Base-by-base conservation (phyloP, 257 asterid species). In the Solanum paucissectum region DNA sequence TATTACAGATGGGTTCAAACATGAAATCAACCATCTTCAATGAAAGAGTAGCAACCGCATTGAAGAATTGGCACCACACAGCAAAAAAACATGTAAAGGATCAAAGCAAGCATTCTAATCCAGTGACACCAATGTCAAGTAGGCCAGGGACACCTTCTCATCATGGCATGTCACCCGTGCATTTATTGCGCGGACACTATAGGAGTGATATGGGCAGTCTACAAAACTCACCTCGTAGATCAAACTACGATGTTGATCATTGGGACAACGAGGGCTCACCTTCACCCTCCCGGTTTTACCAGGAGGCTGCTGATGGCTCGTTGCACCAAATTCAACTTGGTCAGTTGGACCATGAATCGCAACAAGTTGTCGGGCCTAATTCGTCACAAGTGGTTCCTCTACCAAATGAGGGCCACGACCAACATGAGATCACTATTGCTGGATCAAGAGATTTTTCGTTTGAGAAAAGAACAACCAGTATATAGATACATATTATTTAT, bases 21-120 rank as follows among this genome's bases (percentile, higher is more conserved):
- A 94, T 96, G 99, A 96, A 95, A 89, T 94, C 98, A 58, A 93
- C 97, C 0, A 95, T 96, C 71, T 96, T 96, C 95, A 93, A 93
- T 81, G 98, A 96, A 16, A 83, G 92, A 72, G 98, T 96, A 13
- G 98, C 96, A 3, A 74, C 93, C 5, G 99, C 99, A 9, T 84
- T 97, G 34, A 90, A 88, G 68, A 94, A 60, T 83, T 97, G 99
- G 99, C 99, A 96, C 93, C 98, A 95, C 91, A 92, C 94, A 0
- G 98, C 99, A 42, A 95, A 90, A 91, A 94, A 96, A 74, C 92
- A 94, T 89, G 62, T 95, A 66, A 97, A 95, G 82, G 93, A 95
- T 38, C 87, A 85, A 40, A 85, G 87, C 91, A 92, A 90, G 88
- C 91, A 90, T 18, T 87, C 92, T 9, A 86, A 75, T 68, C 79